A percentile compares a stretch with the other conserved stretches of the same genome.
phyloP scores from a whole-genome alignment of 164 flowering plant species.

The Kalanchoe fedtschenkoi region DNA sequence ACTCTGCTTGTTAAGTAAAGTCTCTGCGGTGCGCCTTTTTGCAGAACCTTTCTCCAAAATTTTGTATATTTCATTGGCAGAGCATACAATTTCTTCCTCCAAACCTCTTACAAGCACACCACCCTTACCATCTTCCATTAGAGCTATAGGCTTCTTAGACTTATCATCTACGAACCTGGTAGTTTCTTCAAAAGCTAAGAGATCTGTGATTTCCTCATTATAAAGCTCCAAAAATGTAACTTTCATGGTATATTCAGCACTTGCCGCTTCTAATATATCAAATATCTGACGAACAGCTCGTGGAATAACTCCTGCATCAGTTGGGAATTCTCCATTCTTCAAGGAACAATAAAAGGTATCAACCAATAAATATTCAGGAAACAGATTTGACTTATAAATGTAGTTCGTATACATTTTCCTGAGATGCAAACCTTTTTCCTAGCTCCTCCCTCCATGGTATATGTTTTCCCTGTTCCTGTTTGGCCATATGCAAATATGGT shows the following conservation, averaged over 20 bases:
- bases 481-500: conserved; percentile 4
- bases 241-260: conserved; percentile 1
- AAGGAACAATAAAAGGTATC: background rate
- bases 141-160: conserved; percentile 5
- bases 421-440: background rate
- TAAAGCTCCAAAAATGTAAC: conserved; percentile 3
- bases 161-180: background rate
- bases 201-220: conserved; percentile 5
- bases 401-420: background rate
- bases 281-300: conserved; percentile 5
- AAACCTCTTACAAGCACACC: background rate
- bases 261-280: background rate
- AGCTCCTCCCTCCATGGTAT: conserved; percentile 3
- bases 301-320: conserved; percentile 2
- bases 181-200: background rate
- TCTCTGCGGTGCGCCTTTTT: background rate
- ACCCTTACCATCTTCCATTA: conserved; percentile 5
- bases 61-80: conserved; percentile 5
- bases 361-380: background rate
- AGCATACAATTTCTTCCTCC: conserved; percentile 4
- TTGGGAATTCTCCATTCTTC: conserved; percentile 1
- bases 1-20: conserved; percentile 4
- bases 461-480: conserved; percentile 2
- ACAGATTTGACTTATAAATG: background rate
- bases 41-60: conserved; percentile 5